phyloP scores from a whole-genome alignment of 2,329 filamentous ascomycete genomes.

The Akanthomyces muscarius region DNA sequence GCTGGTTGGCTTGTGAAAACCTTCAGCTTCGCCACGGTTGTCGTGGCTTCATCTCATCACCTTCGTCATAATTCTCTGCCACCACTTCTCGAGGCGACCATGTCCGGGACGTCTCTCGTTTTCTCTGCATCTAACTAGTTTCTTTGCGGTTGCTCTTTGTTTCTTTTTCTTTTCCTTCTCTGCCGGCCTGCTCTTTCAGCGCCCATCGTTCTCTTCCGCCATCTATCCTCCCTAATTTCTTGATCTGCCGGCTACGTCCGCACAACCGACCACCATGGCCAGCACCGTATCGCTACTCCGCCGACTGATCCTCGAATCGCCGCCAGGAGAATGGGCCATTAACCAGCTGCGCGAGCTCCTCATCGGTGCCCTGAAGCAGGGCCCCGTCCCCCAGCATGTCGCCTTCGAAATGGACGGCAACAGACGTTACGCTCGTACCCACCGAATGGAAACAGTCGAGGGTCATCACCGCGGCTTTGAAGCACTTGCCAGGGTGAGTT shows the following conservation, averaged over 20 bases:
- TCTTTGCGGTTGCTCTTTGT: not conserved
- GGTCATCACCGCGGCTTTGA: conserved; percentile 96
- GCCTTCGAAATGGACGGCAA: conserved; percentile 99
- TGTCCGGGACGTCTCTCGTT: conserved; percentile 14
- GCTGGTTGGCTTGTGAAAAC: conserved; percentile 14
- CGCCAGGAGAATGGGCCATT: conserved; percentile 86
- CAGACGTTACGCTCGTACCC: conserved; percentile 80
- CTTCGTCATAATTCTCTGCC: not conserved
- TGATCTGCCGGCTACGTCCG: not conserved
- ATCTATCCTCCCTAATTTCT: conserved; percentile 14
- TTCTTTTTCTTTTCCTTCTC: conserved; percentile 19
- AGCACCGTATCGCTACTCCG: conserved; percentile 48
- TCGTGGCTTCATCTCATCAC: conserved; percentile 23
- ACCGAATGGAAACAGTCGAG: conserved; percentile 93
- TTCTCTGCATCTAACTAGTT: conserved; percentile 11
- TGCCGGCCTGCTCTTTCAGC: conserved; percentile 10
- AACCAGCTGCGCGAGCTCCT: conserved; percentile 75
- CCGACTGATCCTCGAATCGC: conserved; percentile 78
- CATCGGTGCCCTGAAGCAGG: conserved; percentile 84
- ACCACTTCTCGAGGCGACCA: not conserved
- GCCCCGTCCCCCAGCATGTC: conserved; percentile 88
- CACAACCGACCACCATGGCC: conserved; percentile 40
- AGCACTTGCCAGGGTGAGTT: conserved; percentile 74
- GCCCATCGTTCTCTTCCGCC: conserved; percentile 8
- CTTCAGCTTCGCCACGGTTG: conserved; percentile 23